A percentile compares a stretch with the other conserved stretches of the same genome.
Conservation (phyloP, 371 early-diverging fungal species). For the Saksenaea oblongispora region DNA sequence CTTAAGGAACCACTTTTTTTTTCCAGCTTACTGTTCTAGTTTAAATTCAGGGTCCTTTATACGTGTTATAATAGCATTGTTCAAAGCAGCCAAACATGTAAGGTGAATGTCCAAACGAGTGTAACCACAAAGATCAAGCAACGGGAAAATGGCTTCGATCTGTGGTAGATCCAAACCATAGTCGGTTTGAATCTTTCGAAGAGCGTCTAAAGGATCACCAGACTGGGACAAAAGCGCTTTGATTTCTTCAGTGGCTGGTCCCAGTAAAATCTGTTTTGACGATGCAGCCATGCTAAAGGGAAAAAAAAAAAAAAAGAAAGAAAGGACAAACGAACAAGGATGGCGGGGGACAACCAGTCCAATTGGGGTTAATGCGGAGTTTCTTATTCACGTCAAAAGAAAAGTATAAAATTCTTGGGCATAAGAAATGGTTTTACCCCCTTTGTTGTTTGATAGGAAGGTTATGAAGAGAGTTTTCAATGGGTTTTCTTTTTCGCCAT, state of each 20-base stretch:
- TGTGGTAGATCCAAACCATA: slow-evolving; percentile 52
- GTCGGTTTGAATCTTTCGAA: slow-evolving; percentile 36
- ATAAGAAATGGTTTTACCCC: too few relatives aligned
- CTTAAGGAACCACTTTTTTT: neutral
- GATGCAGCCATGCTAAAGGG: neutral
- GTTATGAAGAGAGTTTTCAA: too few relatives aligned
- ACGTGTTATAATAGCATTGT: slow-evolving; percentile 36
- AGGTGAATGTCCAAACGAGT: slow-evolving; percentile 57
- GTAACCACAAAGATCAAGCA: slow-evolving; percentile 62
- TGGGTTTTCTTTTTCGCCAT: too few relatives aligned
- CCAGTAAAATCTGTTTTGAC: slow-evolving; percentile 26
- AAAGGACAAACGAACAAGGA: neutral
- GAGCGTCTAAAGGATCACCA: slow-evolving; percentile 41
- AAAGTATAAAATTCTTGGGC: too few relatives aligned
- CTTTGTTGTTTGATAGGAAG: too few relatives aligned
- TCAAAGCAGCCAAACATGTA: slow-evolving; percentile 58
- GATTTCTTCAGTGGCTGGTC: slow-evolving; percentile 38
- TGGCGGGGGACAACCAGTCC: too few relatives aligned
- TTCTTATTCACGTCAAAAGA: too few relatives aligned
- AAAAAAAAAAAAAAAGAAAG: neutral
- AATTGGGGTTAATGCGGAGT: neutral
- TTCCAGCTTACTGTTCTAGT: slow-evolving; percentile 42
- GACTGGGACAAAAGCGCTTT: slow-evolving; percentile 31
- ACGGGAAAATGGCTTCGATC: slow-evolving; percentile 57
- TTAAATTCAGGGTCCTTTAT: slow-evolving; percentile 44